Evolutionary conservation across 495 filamentous ascomycete genomes (phyloP).

Genomic region (Xylaria nigripes): DNA sequence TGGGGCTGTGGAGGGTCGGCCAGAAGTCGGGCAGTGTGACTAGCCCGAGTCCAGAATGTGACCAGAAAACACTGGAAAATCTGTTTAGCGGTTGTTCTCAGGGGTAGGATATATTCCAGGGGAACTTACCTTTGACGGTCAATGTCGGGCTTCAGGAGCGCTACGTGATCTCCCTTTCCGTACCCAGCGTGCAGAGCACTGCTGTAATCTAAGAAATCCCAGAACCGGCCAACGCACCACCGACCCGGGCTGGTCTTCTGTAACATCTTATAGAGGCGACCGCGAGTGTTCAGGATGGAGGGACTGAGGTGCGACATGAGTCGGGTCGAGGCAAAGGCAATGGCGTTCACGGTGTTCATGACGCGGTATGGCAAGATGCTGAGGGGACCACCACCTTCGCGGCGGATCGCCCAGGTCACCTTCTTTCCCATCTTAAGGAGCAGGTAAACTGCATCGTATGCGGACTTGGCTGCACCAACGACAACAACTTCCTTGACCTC

Average conservation of each 20-base stretch:
- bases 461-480: conserved; percentile 40
- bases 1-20: conserved; percentile 29
- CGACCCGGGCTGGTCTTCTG: conserved; percentile 16
- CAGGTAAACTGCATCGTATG: conserved; percentile 38
- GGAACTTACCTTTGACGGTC: conserved; percentile 8
- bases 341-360: conserved; percentile 21
- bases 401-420: conserved; percentile 40
- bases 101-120: neutral
- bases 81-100: conserved; percentile 1
- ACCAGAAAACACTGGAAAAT: conserved; percentile 30
- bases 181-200: conserved; percentile 12
- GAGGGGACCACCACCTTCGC: conserved; percentile 29
- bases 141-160: conserved; percentile 2
- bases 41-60: conserved; percentile 29
- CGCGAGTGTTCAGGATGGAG: conserved; percentile 25
- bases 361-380: conserved; percentile 28
- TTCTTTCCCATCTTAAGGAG: conserved; percentile 34
- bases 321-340: conserved; percentile 19
- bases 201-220: conserved; percentile 11
- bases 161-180: conserved; percentile 7
- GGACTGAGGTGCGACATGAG: conserved; percentile 21
- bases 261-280: conserved; percentile 17
- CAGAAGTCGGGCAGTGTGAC: conserved; percentile 31
- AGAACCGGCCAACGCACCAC: conserved; percentile 7
- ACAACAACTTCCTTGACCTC: conserved; percentile 29